A percentile compares a stretch with the other conserved stretches of the same genome.
Evolutionary conservation across 1,139 yeast genomes (phyloP).

Genomic region (Yamadazyma conglobata): DNA sequence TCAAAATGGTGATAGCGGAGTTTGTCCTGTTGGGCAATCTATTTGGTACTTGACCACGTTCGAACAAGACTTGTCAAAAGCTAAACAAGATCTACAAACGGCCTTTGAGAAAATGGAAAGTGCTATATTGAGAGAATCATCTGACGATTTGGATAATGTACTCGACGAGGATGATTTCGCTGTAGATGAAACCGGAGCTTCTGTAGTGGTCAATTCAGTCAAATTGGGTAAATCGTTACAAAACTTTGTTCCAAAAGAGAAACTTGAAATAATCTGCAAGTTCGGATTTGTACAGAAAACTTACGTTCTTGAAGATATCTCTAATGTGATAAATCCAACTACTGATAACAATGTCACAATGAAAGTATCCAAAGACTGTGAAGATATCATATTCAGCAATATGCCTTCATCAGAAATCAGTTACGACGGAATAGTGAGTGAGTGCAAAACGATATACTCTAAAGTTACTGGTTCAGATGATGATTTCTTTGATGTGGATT

Average conservation of each 20-base stretch:
- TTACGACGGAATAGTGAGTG: constrained; percentile 84
- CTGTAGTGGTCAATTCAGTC: constrained; percentile 68
- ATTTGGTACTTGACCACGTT: constrained; percentile 86
- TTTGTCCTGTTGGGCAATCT: constrained; percentile 84
- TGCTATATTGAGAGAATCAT: constrained; percentile 75
- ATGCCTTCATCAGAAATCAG: constrained; percentile 83
- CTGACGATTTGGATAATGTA: constrained; percentile 45
- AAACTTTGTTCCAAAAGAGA: constrained; percentile 78
- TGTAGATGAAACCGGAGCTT: constrained; percentile 55
- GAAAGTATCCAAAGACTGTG: constrained; percentile 28
- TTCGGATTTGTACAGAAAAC: constrained; percentile 78
- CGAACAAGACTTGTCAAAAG: constrained; percentile 62
- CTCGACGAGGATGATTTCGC: constrained; percentile 54
- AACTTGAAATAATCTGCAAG: constrained; percentile 73
- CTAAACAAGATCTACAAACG: constrained; percentile 72
- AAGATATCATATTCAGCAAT: constrained; percentile 58
- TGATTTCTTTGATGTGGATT: constrained; percentile 92
- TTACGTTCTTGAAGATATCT: constrained; percentile 41
- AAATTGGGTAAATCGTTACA: constrained; percentile 82
- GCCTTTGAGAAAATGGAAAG: constrained; percentile 79
- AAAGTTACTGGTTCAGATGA: constrained; percentile 88
- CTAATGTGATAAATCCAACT: constrained; percentile 36
- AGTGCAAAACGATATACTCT: constrained; percentile 72
- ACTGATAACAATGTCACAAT: constrained; percentile 31
- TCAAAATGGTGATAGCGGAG: constrained; percentile 86